Percentiles rank a stretch among this genome's conserved stretches.
These are phyloP conservation scores for Leptographium procerum DNA, from an alignment of 2,329 filamentous ascomycete species.

Conservation along the genomic window DNA sequence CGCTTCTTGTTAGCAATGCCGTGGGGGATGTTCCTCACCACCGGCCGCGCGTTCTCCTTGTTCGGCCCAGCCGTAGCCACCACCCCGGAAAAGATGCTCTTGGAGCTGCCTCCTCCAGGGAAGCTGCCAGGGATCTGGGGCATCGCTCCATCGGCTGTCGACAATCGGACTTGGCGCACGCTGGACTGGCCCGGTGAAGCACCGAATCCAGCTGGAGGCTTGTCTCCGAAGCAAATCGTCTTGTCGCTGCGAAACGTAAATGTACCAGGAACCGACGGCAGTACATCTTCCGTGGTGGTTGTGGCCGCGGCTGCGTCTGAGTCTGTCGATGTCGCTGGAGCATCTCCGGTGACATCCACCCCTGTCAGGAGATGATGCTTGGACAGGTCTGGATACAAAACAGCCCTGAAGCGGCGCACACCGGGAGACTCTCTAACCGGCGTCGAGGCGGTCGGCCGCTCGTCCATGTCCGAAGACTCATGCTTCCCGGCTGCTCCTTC, in stretches of 20 bases:
- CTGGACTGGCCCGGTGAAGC: slow-evolving; percentile 47
- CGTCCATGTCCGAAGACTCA: not conserved
- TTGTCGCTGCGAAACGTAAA: slow-evolving; percentile 58
- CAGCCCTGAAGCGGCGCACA: slow-evolving; percentile 14
- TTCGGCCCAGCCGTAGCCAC: slow-evolving; percentile 25
- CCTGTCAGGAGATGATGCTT: slow-evolving; percentile 12
- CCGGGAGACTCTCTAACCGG: slow-evolving; percentile 5
- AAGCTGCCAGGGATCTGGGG: slow-evolving; percentile 24
- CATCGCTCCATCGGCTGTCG: slow-evolving; percentile 22
- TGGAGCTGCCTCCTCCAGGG: slow-evolving; percentile 17
- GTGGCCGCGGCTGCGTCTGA: slow-evolving; percentile 1
- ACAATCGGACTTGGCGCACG: slow-evolving; percentile 47
- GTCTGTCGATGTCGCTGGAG: not conserved
- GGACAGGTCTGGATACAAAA: slow-evolving; percentile 44
- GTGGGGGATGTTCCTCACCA: slow-evolving; percentile 23
- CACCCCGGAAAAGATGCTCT: not conserved
- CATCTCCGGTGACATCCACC: not conserved
- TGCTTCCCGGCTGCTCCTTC: not conserved
- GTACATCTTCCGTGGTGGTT: slow-evolving; percentile 10
- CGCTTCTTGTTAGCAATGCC: slow-evolving; percentile 58
- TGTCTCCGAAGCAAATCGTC: slow-evolving; percentile 45
- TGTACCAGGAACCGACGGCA: slow-evolving; percentile 37
- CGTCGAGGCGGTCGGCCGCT: not conserved
- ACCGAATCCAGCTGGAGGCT: slow-evolving; percentile 42
- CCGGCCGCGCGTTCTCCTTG: slow-evolving; percentile 43